A percentile compares a stretch with the other conserved stretches of the same genome.
Evolutionary conservation across 495 filamentous ascomycete species (phyloP).

Genomic region (Aspergillus panamensis): DNA sequence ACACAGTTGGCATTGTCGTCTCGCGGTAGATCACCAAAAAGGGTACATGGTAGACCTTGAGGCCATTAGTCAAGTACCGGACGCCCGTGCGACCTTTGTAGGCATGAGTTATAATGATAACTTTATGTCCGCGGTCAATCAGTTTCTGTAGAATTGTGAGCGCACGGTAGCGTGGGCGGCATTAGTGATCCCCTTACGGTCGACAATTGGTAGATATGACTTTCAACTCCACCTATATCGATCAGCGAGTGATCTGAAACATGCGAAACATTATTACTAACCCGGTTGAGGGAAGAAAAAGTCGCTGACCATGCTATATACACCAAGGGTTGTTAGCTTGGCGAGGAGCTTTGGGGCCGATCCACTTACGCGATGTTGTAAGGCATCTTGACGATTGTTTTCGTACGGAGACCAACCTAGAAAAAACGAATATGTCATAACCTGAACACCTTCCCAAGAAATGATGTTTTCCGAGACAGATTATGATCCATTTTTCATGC

Average conservation of each 20-base stretch:
- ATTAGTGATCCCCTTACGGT: slow-evolving; percentile 41
- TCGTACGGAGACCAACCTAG: slow-evolving; percentile 6
- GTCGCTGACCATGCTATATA: slow-evolving; percentile 86
- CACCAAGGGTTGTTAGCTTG: slow-evolving; percentile 13
- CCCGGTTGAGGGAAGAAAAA: slow-evolving; percentile 98
- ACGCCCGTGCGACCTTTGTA: slow-evolving; percentile 88
- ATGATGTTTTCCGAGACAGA: neutral
- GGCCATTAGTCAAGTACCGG: slow-evolving; percentile 95
- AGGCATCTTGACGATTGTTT: slow-evolving; percentile 45
- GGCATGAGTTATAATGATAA: slow-evolving; percentile 96
- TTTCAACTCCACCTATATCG: slow-evolving; percentile 78
- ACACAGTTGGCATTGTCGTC: slow-evolving; percentile 93
- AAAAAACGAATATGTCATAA: slow-evolving; percentile 1
- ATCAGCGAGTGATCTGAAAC: slow-evolving; percentile 14
- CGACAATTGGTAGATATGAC: slow-evolving; percentile 96
- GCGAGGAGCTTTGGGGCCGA: neutral
- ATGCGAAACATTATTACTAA: slow-evolving; percentile 23
- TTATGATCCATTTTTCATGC: slow-evolving; percentile 12
- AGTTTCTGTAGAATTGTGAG: slow-evolving; percentile 58
- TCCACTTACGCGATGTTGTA: slow-evolving; percentile 70
- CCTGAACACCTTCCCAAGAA: neutral
- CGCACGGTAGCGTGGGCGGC: neutral
- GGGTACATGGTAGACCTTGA: slow-evolving; percentile 97
- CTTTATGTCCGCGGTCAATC: slow-evolving; percentile 95
- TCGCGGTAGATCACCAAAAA: slow-evolving; percentile 94